Conservation (phyloP, 2,329 filamentous ascomycete genomes). For the Pseudopyricularia cyperi region DNA sequence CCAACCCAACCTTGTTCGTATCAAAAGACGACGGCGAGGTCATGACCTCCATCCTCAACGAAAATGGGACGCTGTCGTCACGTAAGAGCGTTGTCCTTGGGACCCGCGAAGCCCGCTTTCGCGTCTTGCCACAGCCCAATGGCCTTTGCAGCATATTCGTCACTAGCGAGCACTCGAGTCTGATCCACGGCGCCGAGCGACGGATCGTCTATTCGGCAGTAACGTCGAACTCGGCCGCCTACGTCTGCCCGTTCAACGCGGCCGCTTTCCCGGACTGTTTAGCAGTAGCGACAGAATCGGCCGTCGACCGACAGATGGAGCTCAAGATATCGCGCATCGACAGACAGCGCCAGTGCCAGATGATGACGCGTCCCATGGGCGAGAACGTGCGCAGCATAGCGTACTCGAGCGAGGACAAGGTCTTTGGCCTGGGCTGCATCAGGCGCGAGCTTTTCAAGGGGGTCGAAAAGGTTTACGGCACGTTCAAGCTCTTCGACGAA, state of each 20-base stretch:
- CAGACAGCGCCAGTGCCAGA: constrained; percentile 74
- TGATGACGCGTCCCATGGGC: constrained; percentile 63
- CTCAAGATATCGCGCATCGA: constrained; percentile 75
- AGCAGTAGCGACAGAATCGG: constrained; percentile 59
- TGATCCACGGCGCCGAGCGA: constrained; percentile 84
- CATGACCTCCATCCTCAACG: constrained; percentile 64
- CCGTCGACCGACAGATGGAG: constrained; percentile 22
- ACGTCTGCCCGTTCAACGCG: constrained; percentile 71
- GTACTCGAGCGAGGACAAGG: constrained; percentile 66
- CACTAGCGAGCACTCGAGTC: constrained; percentile 82
- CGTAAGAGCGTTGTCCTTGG: constrained; percentile 77
- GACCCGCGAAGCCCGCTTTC: constrained; percentile 71
- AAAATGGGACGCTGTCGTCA: constrained; percentile 48
- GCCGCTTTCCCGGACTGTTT: constrained; percentile 71
- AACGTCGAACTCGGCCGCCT: constrained; percentile 73
- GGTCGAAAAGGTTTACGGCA: constrained; percentile 63
- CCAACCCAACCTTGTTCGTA: constrained; percentile 66
- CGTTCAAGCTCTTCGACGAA: constrained; percentile 85
- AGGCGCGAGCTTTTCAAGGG: constrained; percentile 57
- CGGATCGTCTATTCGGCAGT: constrained; percentile 88
- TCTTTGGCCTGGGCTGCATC: constrained; percentile 80
- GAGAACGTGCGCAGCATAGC: constrained; percentile 80
- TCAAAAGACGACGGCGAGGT: constrained; percentile 90
- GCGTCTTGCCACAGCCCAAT: constrained; percentile 53
- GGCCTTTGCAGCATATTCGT: constrained; percentile 74